A percentile compares a stretch with the other conserved stretches of the same genome.
Conservation (phyloP, 495 filamentous ascomycete genomes). For the Penicillium ochrochloron region DNA sequence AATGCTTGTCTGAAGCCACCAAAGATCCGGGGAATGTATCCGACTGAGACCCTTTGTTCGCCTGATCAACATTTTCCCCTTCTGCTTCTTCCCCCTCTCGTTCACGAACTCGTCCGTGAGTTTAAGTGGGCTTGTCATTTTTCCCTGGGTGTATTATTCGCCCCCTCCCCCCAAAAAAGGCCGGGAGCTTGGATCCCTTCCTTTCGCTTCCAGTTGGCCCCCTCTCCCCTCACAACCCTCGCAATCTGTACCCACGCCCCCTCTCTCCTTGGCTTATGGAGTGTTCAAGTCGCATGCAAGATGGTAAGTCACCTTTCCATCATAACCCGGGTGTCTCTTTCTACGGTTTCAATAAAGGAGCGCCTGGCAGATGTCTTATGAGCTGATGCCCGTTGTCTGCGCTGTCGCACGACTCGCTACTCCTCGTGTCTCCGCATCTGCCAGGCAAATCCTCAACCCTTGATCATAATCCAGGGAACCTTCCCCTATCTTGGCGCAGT, state of each 20-base stretch:
- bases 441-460: neutral
- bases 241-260: slow-evolving; percentile 5
- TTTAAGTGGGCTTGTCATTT: neutral
- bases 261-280: slow-evolving; percentile 28
- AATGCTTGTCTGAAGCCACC: slow-evolving; percentile 9
- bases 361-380: slow-evolving; percentile 7
- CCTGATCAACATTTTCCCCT: neutral
- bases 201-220: slow-evolving; percentile 6
- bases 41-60: neutral
- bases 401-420: slow-evolving; percentile 1
- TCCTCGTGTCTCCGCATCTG: slow-evolving; percentile 4
- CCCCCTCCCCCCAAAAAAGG: neutral
- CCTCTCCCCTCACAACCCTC: slow-evolving; percentile 13
- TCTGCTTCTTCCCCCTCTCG: neutral
- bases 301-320: slow-evolving; percentile 34
- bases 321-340: neutral
- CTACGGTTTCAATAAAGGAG: neutral
- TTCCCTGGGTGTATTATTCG: neutral
- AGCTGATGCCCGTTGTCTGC: neutral
- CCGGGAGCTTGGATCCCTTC: slow-evolving; percentile 4
- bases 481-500: neutral
- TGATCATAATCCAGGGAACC: neutral
- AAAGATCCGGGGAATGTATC: slow-evolving; percentile 8
- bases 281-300: slow-evolving; percentile 24
- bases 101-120: neutral